Evolutionary conservation across 345 rosid genomes (phyloP).

Genomic region (Pistacia vera): DNA sequence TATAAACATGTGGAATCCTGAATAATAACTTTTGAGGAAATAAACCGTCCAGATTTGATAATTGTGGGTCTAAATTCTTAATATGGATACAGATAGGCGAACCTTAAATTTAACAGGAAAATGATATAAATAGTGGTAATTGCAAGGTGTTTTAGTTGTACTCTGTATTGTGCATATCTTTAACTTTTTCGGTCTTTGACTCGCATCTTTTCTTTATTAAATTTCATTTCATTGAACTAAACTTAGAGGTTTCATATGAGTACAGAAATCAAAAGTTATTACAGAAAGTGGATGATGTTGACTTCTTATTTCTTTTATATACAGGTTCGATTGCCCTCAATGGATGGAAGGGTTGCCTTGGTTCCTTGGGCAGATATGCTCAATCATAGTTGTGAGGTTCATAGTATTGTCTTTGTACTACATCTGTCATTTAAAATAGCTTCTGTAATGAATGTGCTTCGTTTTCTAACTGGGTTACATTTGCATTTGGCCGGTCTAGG

Average conservation of each 20-base stretch:
- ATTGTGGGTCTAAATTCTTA: too few species aligned
- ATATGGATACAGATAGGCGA: not conserved
- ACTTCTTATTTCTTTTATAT: conserved; percentile 8
- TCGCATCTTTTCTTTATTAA: too few species aligned
- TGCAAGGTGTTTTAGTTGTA: too few species aligned
- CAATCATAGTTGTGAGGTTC: conserved; percentile 93
- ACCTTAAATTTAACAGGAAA: not conserved
- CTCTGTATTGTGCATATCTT: too few species aligned
- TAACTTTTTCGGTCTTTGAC: too few species aligned
- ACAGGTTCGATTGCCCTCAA: conserved; percentile 90
- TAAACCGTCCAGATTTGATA: too few species aligned
- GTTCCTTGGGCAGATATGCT: conserved; percentile 99
- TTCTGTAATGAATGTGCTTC: conserved; percentile 2
- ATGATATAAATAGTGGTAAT: too few species aligned
- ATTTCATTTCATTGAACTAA: too few species aligned
- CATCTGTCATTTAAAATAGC: conserved; percentile 6
- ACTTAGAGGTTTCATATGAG: too few species aligned
- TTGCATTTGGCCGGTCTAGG: conserved; percentile 47
- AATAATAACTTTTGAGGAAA: too few species aligned
- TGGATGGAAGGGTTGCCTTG: conserved; percentile 92
- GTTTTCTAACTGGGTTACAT: conserved; percentile 15
- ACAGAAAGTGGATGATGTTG: not conserved
- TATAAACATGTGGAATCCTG: not conserved
- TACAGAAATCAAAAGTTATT: too few species aligned
- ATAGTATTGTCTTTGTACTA: conserved; percentile 7